Percentiles rank a stretch among this genome's conserved stretches.
phyloP scores from a whole-genome alignment of 805 yeast genomes.

The Candida rishiriensis region DNA sequence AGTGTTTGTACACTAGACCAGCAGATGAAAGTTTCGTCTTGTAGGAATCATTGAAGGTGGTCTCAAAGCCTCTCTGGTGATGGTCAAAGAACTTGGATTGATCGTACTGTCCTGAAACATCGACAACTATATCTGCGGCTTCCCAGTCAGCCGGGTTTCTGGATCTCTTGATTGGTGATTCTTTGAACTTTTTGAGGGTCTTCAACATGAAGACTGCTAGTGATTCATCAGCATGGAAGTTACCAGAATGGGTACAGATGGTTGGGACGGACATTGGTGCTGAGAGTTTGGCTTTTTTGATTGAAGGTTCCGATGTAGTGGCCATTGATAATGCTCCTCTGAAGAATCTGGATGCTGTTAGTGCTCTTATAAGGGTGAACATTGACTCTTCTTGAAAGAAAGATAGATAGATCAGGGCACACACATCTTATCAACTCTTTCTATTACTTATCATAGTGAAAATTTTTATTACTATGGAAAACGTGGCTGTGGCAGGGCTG shows the following conservation, averaged over 20 bases:
- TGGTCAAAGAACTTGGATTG: conserved; percentile 1
- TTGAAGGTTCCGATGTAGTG: not conserved
- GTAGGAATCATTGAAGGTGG: conserved; percentile 59
- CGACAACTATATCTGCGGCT: conserved; percentile 85
- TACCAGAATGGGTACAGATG: conserved; percentile 88
- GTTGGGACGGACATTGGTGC: conserved; percentile 29
- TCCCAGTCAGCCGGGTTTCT: conserved; percentile 86
- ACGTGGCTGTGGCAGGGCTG: no score
- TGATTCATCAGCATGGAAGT: conserved; percentile 96
- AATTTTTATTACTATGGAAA: no score
- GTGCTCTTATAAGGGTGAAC: no score
- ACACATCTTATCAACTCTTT: no score
- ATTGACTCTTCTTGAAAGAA: no score
- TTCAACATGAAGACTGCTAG: conserved; percentile 84
- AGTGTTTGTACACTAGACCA: conserved; percentile 87
- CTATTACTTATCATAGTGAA: no score
- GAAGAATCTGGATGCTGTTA: no score
- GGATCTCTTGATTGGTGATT: conserved; percentile 73
- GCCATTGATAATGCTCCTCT: no score
- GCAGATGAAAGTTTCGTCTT: conserved; percentile 88
- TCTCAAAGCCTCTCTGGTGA: conserved; percentile 88
- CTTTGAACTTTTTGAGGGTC: conserved; percentile 60
- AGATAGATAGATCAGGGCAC: no score
- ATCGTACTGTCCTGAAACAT: conserved; percentile 41
- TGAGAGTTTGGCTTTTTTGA: not conserved